phyloP scores from a whole-genome alignment of 176 grass and related monocot species.

The Puccinellia tenuiflora region DNA sequence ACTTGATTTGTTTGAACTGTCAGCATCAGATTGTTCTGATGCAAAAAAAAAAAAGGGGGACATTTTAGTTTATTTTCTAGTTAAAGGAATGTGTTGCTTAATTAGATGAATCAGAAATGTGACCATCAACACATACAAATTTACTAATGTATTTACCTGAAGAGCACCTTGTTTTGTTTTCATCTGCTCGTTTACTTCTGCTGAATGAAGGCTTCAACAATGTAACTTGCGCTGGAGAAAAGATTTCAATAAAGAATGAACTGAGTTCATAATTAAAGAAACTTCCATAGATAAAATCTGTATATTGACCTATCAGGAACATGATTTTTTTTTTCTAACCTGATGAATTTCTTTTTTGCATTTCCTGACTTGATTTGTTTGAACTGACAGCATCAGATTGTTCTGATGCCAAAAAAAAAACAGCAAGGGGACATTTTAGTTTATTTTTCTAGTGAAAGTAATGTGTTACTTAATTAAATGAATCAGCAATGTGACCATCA shows the following conservation, averaged over 20 bases:
- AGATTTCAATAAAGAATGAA: constrained; percentile 1
- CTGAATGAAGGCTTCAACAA: constrained; percentile 48
- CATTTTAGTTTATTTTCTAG: background rate
- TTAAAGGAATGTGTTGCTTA: background rate
- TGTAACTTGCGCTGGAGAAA: constrained; percentile 26
- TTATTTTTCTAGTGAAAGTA: background rate
- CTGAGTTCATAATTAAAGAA: background rate
- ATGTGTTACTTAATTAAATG: background rate
- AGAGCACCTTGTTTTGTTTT: constrained; percentile 22
- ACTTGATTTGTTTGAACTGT: constrained; percentile 31
- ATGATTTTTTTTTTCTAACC: background rate
- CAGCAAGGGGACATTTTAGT: background rate
- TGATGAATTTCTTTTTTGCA: background rate
- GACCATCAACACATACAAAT: background rate
- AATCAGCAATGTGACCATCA: background rate
- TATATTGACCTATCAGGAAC: background rate
- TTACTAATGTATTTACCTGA: constrained; percentile 34
- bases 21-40: constrained; percentile 19
- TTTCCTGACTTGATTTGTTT: background rate
- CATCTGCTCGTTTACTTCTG: constrained; percentile 35
- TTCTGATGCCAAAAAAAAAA: background rate
- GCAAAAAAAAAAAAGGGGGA: background rate
- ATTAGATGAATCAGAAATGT: background rate
- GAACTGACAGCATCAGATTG: too few relatives aligned
- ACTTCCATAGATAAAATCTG: background rate